These are phyloP conservation scores for Talaromyces verruculosus DNA, from an alignment of 2,329 filamentous ascomycete species.

Conservation along the genomic window DNA sequence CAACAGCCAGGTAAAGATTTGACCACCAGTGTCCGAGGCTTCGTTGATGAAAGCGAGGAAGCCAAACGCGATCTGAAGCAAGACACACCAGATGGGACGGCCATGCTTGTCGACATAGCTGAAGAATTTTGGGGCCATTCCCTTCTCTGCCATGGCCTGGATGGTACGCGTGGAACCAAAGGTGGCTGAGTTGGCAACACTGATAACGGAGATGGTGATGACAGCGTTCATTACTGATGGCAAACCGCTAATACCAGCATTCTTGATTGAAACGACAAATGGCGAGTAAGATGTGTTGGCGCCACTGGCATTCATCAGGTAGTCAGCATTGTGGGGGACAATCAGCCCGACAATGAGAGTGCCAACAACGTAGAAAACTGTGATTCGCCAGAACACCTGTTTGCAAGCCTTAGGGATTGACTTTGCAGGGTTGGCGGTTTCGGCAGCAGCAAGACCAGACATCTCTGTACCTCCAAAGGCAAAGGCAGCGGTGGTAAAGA, in stretches of 20 bases:
- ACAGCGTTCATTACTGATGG: constrained; percentile 67
- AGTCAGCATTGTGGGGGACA: constrained; percentile 41
- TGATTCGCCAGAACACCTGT: constrained; percentile 54
- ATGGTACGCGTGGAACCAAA: constrained; percentile 60
- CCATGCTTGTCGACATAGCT: constrained; percentile 49
- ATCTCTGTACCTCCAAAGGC: constrained; percentile 58
- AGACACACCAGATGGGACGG: constrained; percentile 45
- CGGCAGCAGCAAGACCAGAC: constrained; percentile 55
- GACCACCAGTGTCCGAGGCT: constrained; percentile 46
- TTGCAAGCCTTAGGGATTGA: constrained; percentile 51
- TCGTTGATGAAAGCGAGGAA: constrained; percentile 44
- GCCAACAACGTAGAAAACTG: constrained; percentile 51
- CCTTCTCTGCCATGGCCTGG: constrained; percentile 52
- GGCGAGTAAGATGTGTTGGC: constrained; percentile 56
- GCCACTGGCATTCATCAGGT: constrained; percentile 43
- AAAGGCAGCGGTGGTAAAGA: constrained; percentile 59
- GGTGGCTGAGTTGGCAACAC: constrained; percentile 59
- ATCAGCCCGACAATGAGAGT: constrained; percentile 50
- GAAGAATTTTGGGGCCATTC: constrained; percentile 48
- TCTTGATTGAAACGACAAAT: constrained; percentile 65
- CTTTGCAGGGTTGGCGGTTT: constrained; percentile 54
- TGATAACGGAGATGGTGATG: constrained; percentile 62
- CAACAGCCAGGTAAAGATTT: constrained; percentile 64
- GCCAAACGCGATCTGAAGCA: constrained; percentile 43
- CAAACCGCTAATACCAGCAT: constrained; percentile 61